Conservation (phyloP, 2,329 filamentous ascomycete species). For the Rosellinia necatrix region DNA sequence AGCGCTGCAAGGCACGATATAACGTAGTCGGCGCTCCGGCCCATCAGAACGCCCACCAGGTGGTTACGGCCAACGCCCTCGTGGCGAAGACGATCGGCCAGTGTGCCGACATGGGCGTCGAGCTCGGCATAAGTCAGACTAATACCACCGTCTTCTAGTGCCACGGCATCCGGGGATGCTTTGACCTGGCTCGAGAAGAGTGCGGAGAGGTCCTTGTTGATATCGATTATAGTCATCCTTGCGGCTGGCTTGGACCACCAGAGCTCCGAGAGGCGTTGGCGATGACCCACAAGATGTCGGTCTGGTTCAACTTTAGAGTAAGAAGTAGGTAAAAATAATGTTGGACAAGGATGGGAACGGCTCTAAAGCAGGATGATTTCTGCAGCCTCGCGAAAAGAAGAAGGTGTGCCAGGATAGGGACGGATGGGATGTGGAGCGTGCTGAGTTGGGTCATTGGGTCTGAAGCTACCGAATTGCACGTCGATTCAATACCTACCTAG, state of each 20-base stretch:
- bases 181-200: constrained; percentile 72
- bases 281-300: background rate
- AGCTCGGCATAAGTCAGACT: constrained; percentile 75
- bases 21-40: constrained; percentile 77
- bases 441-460: constrained; percentile 11
- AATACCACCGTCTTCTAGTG: constrained; percentile 70
- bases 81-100: constrained; percentile 66
- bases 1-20: constrained; percentile 79
- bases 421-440: constrained; percentile 17
- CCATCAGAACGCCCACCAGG: constrained; percentile 76
- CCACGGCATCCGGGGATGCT: constrained; percentile 69
- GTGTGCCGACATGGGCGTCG: constrained; percentile 66
- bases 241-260: background rate
- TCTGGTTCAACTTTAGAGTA: background rate
- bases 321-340: background rate
- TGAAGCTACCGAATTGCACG: constrained; percentile 11
- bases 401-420: background rate
- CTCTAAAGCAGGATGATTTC: background rate
- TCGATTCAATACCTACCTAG: too few relatives aligned
- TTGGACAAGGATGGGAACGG: background rate
- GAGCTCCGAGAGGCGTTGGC: background rate
- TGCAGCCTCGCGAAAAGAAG: constrained; percentile 6
- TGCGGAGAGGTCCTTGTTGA: constrained; percentile 71
- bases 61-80: constrained; percentile 74
- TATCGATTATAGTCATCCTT: constrained; percentile 70